Base-by-base conservation (phyloP, 306 rosid genomes). In the Arachis hypogaea region DNA sequence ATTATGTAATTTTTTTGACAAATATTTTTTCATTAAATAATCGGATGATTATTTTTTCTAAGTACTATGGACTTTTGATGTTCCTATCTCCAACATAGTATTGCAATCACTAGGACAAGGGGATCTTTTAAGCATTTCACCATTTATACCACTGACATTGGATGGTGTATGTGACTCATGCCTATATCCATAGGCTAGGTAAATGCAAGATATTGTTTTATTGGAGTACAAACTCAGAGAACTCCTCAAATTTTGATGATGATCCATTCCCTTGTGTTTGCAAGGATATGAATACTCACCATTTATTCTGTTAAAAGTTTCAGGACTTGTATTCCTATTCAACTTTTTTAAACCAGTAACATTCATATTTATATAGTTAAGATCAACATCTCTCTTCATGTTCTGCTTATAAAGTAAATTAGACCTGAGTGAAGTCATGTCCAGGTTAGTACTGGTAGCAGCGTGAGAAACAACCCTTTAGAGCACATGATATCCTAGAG, bases 181-280 rank as follows among this genome's bases (percentile, higher is more conserved):
- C 96, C 87, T 52, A 97, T 89, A 79, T 91, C 93, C 97, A 94
- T 92, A 95, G 98, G 90, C 96, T 95, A 66, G 92, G 98, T 77
- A 95, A 86, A 89, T 95, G 99, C 99, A 95, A 4, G 96, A 93
- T 83, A 94, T 92, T 58, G 96, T 87, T 63, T 94, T 98, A 66
- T 92, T 90, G 38, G 97, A 83, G 86, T 88, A 94, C 80, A 87
- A 68, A 85, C 92, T 95, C 70, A 84, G 66, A 29, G 99, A 79
- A 9, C 89, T 89, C 77, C 82, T 74, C 62, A 68, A 44, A 69
- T 81, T 87, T 74, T 85, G 89, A 61, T 67, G 92, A 81, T 78
- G 80, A 59, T 88, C 96, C 58, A 84, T 63, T 77, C 71, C 88
- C 38, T 82, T 84, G 70, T 77, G 83, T 66, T 78, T 85, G 81